phyloP scores from a whole-genome alignment of 1,284 basidiomycete genomes.

The Pseudozyma sp. region DNA sequence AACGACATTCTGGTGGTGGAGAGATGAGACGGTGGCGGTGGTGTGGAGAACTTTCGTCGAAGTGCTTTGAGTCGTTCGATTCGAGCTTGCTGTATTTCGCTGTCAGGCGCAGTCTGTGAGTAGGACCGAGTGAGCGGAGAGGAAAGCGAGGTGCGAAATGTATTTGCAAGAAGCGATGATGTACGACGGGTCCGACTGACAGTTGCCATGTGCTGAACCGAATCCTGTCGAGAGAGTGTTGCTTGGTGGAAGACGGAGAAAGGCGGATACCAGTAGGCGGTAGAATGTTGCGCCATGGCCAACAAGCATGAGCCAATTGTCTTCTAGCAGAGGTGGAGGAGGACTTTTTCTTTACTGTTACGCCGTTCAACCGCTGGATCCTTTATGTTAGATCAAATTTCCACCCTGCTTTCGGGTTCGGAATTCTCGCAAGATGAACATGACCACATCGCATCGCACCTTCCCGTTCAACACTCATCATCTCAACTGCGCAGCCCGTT shows the following conservation, averaged over 20 bases:
- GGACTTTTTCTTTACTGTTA: not conserved
- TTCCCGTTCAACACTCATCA: not conserved
- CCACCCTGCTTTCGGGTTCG: not conserved
- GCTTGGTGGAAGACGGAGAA: not conserved
- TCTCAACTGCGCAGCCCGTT: not conserved
- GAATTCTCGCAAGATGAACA: not conserved
- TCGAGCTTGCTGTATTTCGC: constrained; percentile 7
- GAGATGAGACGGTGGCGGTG: constrained; percentile 3
- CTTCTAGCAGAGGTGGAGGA: constrained; percentile 13
- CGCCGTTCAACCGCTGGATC: not conserved
- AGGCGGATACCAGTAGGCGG: not conserved
- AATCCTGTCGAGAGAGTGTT: not conserved
- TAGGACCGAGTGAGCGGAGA: not conserved
- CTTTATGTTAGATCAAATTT: not conserved
- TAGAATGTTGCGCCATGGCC: constrained; percentile 3
- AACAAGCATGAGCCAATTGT: constrained; percentile 7
- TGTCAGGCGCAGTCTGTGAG: not conserved
- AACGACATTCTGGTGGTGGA: constrained; percentile 44
- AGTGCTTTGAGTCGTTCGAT: constrained; percentile 19
- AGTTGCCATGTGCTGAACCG: not conserved
- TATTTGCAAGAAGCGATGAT: not conserved
- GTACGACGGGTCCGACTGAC: not conserved
- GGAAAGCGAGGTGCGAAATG: not conserved
- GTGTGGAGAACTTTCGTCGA: constrained; percentile 27
- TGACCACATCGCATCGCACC: not conserved